A percentile compares a stretch with the other conserved stretches of the same genome.
These are phyloP conservation scores for Sesbania bispinosa DNA, from an alignment of 306 rosid species.

Conservation along the genomic window DNA sequence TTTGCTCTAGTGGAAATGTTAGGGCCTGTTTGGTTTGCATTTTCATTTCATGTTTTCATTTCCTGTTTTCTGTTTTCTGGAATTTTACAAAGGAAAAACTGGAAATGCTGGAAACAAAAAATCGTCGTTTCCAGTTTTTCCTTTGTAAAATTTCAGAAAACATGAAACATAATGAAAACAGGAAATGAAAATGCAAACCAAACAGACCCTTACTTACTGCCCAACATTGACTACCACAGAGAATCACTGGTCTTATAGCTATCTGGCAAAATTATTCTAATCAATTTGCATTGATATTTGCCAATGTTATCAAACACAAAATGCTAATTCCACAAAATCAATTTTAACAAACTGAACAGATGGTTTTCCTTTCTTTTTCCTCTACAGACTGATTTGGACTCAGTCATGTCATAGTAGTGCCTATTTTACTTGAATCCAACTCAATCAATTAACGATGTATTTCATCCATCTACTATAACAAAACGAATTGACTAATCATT, in stretches of 20 bases:
- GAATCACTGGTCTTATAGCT: not conserved
- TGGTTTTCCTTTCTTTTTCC: not conserved
- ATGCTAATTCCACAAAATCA: not conserved
- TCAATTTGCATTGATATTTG: not conserved
- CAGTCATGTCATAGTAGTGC: not conserved
- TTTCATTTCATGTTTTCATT: no score
- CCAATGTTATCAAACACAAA: not conserved
- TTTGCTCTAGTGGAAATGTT: not conserved
- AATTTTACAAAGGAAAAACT: no score
- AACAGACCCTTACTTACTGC: not conserved
- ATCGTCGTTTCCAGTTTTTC: no score
- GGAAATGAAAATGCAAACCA: no score
- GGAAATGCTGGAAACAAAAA: no score
- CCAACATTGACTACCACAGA: not conserved
- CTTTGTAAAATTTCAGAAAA: no score
- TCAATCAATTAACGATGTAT: not conserved
- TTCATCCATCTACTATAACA: not conserved
- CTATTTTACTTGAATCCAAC: not conserved
- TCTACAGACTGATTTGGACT: not conserved
- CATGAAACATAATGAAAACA: no score
- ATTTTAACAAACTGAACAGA: not conserved
- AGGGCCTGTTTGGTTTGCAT: no score
- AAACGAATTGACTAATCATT: not conserved
- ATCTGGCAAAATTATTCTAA: not conserved
- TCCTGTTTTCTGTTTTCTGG: no score